Evolutionary conservation across 225 moss, liverwort and hornwort genomes (phyloP).

Genomic region (Thuidium tamariscinum): DNA sequence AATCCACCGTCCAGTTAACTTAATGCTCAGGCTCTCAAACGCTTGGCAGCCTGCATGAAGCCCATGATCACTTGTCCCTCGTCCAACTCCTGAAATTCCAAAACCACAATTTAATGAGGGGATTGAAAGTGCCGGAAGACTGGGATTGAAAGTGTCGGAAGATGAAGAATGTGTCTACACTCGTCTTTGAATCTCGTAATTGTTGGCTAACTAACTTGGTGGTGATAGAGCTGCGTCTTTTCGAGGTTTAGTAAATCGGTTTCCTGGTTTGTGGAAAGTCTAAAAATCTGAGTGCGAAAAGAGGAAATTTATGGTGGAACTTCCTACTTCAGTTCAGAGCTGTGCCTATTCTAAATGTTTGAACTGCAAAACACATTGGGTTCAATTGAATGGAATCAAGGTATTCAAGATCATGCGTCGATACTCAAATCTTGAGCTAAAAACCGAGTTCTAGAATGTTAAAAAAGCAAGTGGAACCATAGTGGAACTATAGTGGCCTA

Average conservation of each 20-base stretch:
- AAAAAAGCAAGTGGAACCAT: neutral
- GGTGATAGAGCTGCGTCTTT: neutral
- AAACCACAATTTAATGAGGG: neutral
- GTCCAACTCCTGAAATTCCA: slow-evolving; percentile 37
- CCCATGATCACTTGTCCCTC: slow-evolving; percentile 48
- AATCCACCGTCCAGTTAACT: neutral
- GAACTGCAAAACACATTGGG: neutral
- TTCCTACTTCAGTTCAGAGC: neutral
- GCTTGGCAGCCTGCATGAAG: slow-evolving; percentile 52
- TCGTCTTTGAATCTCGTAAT: neutral
- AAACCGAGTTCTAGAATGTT: neutral
- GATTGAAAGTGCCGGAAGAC: neutral
- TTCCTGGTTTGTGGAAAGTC: neutral
- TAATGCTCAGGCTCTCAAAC: slow-evolving; percentile 4
- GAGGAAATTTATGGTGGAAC: neutral
- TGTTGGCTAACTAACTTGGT: neutral
- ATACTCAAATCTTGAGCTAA: neutral
- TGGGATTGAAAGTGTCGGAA: neutral
- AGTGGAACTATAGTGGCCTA: neutral
- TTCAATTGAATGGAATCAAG: neutral
- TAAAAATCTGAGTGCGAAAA: neutral
- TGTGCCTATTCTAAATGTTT: neutral
- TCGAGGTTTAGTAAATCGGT: neutral
- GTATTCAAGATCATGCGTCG: neutral
- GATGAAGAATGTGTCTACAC: neutral